Base-by-base conservation (phyloP, 176 grass and related monocot genomes). In the Areca catechu region DNA sequence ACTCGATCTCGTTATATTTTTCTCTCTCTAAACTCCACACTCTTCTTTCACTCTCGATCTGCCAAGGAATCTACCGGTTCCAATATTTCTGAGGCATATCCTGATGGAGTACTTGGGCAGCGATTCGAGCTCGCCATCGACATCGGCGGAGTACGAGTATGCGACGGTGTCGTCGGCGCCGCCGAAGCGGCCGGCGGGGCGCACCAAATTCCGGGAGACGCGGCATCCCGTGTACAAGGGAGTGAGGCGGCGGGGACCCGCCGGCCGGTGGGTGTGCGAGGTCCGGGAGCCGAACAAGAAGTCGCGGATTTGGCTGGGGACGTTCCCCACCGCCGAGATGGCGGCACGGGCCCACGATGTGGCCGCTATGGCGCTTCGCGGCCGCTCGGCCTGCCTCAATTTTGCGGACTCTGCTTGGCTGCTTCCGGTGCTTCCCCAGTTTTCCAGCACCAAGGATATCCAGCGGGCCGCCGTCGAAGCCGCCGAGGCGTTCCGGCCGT, bases 181-280 rank as follows among this genome's bases (percentile, higher is more conserved):
- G 55, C 72, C 76, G 20, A 95, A 95, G 85, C 71, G 84, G 0
- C 85, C 74, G 0, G 82, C 78, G 3, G 89, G 89, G 10, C 68
- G 85, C 20, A 95, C 78, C 75, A 95, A 89, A 72, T 95, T 95
- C 65, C 69, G 76, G 18, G 89, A 95, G 75, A 95, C 89, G 22
- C 63, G 89, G 18, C 89, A 95, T 74, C 89, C 85, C 5, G 71
- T 95, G 56, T 95, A 69, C 66, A 82, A 78, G 59, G 85, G 89
- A 58, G 89, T 95, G 70, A 81, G 89, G 2, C 71, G 71, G 1
- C 66, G 89, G 0, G 81, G 75, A n/a, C 16, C 15, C 30, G 74
- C 74, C 0, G 54, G 71, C 1, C 67, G 78, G 24, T 95, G 85
- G 89, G 89, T 89, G 20, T 89, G 85, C 65, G 89, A 95, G 69